Evolutionary conservation across 106 monocot genomes (phyloP), one percentile per base, ranked within the genome.

Genomic region (Acanthochlamys bracteata): DNA sequence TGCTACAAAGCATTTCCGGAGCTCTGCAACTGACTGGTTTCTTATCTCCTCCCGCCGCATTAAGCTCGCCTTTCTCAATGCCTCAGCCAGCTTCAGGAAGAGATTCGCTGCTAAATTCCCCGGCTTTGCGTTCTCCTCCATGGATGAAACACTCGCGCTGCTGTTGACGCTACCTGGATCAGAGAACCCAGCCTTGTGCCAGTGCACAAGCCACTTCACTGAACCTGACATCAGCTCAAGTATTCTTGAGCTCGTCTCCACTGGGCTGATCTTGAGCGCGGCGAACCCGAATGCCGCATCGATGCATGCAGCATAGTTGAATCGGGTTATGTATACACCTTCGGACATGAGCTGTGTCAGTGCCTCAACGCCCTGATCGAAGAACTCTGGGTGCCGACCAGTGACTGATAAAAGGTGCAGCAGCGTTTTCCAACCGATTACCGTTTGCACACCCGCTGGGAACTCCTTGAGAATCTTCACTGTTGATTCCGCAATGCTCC

Each of bases 21-120:
- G 78, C 51, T 76, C 66, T 8, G 61, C 39, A 39, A 98, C 78
- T 4, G 96, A 88, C 26, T 85, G 84, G 80, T 79, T 91, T 16
- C 96, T 70, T 49, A 98, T 85, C 78, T 98, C 96, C 78, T 98
- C 96, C 3, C 96, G 65, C 23, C 91, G 74, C 12, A 85, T 80
- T 15, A 91, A 65, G 73, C 88, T 83, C 0, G 76, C 80, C 76
- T 88, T 91, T 2, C 91, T 25, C 59, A 98, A 59, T 14, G 78
- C 80, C 23, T 91, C 88, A 2, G 74, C 80, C 20, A 98, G 76
- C 63, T 83, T 91, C 51, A 88, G 20, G 68, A 88, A 98, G 47
- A 96, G 68, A 71, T 79, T 85, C 45, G 71, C 68, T 3, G 59
- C 80, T 17, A 84, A 23, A 55, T 71, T 82, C 43, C 26, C 15